Evolutionary conservation across 2,329 filamentous ascomycete species (phyloP).

Genomic region (Claviceps sorghi): DNA sequence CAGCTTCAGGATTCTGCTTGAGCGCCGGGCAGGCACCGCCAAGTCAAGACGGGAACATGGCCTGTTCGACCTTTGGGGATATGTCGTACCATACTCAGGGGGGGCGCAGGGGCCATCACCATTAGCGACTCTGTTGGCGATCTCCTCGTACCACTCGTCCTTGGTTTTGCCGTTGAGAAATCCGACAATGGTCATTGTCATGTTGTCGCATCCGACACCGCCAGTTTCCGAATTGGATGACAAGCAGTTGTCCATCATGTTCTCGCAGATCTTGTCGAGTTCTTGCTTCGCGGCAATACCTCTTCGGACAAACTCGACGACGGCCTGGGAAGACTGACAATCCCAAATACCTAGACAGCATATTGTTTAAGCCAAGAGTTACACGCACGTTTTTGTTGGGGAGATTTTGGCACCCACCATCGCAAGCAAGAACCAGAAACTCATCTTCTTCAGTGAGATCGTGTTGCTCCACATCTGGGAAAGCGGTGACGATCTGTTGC

Average conservation of each 20-base stretch:
- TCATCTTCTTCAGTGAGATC: constrained; percentile 88
- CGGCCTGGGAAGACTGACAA: constrained; percentile 94
- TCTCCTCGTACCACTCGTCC: constrained; percentile 96
- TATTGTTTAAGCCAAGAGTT: not conserved
- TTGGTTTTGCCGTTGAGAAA: constrained; percentile 83
- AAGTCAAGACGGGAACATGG: constrained; percentile 6
- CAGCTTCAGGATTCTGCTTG: constrained; percentile 10
- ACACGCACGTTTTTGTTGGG: not conserved
- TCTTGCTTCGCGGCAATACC: constrained; percentile 95
- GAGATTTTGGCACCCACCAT: constrained; percentile 45
- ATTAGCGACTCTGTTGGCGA: constrained; percentile 84
- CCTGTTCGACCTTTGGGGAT: constrained; percentile 17
- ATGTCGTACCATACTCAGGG: constrained; percentile 91
- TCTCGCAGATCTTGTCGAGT: constrained; percentile 89
- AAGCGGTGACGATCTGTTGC: constrained; percentile 95
- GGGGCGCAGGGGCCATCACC: constrained; percentile 97
- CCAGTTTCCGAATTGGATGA: constrained; percentile 96
- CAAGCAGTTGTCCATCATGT: constrained; percentile 99
- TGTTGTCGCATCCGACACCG: constrained; percentile 97
- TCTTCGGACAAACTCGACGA: constrained; percentile 90
- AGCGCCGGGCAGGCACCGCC: constrained; percentile 6
- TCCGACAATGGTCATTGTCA: constrained; percentile 91
- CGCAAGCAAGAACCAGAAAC: constrained; percentile 84
- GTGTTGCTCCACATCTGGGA: constrained; percentile 84
- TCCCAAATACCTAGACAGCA: constrained; percentile 79